Conservation (phyloP, 1,139 yeast species). For the Hansenula lynferdii region DNA sequence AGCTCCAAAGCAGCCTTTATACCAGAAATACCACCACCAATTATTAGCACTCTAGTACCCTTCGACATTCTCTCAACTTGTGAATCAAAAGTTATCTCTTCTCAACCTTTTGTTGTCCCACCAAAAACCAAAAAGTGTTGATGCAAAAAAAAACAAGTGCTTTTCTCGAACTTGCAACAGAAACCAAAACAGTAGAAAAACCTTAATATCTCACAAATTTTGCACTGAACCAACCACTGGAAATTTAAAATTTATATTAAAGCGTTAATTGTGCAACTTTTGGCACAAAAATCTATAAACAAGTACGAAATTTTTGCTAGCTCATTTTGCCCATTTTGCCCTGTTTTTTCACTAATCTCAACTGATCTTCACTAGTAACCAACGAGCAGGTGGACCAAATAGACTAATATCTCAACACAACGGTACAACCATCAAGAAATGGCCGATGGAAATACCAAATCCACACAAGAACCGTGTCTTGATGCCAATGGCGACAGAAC, state of each 20-base stretch:
- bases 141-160: neutral
- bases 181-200: too few species aligned
- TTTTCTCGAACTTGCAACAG: too few species aligned
- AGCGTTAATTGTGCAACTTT: neutral
- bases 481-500: constrained; percentile 10
- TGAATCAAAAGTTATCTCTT: too few species aligned
- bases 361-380: neutral
- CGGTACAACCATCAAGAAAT: neutral
- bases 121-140: neutral
- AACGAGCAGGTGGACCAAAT: neutral
- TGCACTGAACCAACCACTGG: neutral
- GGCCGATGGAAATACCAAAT: neutral
- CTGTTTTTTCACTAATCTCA: neutral
- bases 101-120: neutral
- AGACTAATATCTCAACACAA: neutral
- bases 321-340: neutral
- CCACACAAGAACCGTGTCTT: constrained; percentile 6
- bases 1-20: constrained; percentile 69
- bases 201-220: neutral
- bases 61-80: neutral
- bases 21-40: constrained; percentile 87
- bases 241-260: neutral
- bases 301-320: neutral
- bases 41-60: constrained; percentile 34
- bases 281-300: neutral